A percentile compares a stretch with the other conserved stretches of the same genome.
phyloP scores from a whole-genome alignment of 495 filamentous ascomycete species.

The Trichoderma gamsii region DNA sequence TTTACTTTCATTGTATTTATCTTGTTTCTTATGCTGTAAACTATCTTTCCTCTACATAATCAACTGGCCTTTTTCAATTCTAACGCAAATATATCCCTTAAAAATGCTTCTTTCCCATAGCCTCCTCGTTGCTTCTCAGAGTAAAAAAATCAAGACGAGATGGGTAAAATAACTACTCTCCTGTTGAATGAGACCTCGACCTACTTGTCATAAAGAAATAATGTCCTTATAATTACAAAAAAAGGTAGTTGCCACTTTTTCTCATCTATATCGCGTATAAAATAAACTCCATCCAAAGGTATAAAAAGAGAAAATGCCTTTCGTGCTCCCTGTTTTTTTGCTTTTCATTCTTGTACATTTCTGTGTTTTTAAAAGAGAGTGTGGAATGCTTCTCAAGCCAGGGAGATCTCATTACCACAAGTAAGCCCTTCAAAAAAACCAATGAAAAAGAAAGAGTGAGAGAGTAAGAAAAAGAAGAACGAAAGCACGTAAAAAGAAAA shows the following conservation, averaged over 20 bases:
- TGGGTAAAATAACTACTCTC: not conserved
- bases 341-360: conserved; percentile 8
- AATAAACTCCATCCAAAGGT: not conserved
- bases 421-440: not conserved
- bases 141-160: not conserved
- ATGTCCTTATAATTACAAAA: conserved; percentile 15
- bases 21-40: too few species aligned
- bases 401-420: not conserved
- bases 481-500: not conserved
- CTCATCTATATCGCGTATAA: conserved; percentile 6
- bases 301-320: not conserved
- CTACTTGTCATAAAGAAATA: not conserved
- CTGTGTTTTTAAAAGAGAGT: not conserved
- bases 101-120: not conserved
- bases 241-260: conserved; percentile 15
- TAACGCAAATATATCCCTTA: not conserved
- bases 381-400: not conserved
- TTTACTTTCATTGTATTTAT: too few species aligned
- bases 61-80: not conserved
- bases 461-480: not conserved
- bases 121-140: not conserved
- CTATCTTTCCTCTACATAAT: too few species aligned
- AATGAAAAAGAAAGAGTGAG: not conserved
- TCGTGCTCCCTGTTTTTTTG: not conserved
- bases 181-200: not conserved